These are phyloP conservation scores for Leccinum variicolor DNA, from an alignment of 768 basidiomycete genomes.

Conservation along the genomic window DNA sequence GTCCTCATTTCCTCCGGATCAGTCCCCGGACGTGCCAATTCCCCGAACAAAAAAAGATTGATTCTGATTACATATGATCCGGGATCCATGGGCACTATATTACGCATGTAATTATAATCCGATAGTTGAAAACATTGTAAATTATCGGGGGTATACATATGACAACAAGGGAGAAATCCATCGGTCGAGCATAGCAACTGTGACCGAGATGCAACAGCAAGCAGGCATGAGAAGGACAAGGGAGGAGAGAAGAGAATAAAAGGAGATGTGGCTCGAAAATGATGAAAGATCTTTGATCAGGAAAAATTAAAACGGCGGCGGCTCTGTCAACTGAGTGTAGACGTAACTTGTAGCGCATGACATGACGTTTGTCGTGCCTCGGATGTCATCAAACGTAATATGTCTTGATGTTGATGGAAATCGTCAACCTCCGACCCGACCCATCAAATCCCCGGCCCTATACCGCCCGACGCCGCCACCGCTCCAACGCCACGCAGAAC, in stretches of 20 bases:
- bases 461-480: constrained; percentile 19
- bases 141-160: neutral
- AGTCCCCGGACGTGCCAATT: too few species aligned
- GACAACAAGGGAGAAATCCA: neutral
- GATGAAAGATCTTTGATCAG: neutral
- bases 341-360: neutral
- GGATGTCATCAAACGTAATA: neutral
- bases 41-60: neutral
- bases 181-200: neutral
- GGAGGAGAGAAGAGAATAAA: neutral
- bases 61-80: neutral
- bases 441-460: neutral
- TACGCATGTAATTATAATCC: neutral
- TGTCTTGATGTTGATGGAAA: neutral
- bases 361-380: neutral
- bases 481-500: constrained; percentile 44
- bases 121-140: neutral
- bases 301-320: too few species aligned
- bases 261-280: neutral
- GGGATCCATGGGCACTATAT: neutral
- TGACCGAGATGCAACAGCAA: neutral
- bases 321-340: too few species aligned
- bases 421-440: neutral
- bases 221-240: neutral
- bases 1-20: too few species aligned